Evolutionary conservation across 2,329 filamentous ascomycete species (phyloP).

Genomic region (Fusarium sublunatum): DNA sequence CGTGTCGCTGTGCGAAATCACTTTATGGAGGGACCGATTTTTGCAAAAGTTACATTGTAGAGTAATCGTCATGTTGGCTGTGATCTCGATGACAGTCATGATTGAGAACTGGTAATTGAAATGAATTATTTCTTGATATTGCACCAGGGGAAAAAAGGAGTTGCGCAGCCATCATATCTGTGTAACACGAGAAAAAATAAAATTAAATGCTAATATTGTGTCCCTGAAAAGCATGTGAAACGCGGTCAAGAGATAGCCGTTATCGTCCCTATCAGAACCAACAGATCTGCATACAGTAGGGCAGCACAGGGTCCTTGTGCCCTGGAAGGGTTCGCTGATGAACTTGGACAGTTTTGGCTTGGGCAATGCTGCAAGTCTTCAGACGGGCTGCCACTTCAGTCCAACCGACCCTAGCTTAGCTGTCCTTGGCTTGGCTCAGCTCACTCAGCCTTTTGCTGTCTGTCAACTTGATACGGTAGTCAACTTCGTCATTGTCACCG

Average conservation of each 20-base stretch:
- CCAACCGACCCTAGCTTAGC: constrained; percentile 28
- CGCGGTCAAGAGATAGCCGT: constrained; percentile 27
- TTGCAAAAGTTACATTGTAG: constrained; percentile 14
- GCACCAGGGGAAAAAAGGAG: not conserved
- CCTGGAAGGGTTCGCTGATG: constrained; percentile 22
- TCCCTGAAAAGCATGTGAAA: constrained; percentile 40
- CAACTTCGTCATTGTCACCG: constrained; percentile 23
- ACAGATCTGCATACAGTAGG: constrained; percentile 22
- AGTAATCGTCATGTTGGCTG: constrained; percentile 14
- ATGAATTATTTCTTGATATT: constrained; percentile 4
- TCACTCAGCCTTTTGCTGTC: constrained; percentile 18
- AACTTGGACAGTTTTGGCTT: constrained; percentile 6
- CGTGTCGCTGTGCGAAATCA: constrained; percentile 7
- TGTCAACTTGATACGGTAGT: constrained; percentile 32
- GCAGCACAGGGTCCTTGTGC: constrained; percentile 21
- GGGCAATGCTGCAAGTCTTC: constrained; percentile 13
- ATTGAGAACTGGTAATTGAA: not conserved
- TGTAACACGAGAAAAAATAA: constrained; percentile 15
- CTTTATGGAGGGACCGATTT: constrained; percentile 7
- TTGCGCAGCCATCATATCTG: not conserved
- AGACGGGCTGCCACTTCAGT: constrained; percentile 25
- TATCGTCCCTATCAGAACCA: constrained; percentile 21
- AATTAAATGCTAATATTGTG: constrained; percentile 14
- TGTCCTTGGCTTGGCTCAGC: constrained; percentile 16
- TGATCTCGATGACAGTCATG: constrained; percentile 11